A percentile compares a stretch with the other conserved stretches of the same genome.
These are phyloP conservation scores for Tricholoma hemisulphureum DNA, from an alignment of 768 basidiomycete genomes.

Conservation along the genomic window DNA sequence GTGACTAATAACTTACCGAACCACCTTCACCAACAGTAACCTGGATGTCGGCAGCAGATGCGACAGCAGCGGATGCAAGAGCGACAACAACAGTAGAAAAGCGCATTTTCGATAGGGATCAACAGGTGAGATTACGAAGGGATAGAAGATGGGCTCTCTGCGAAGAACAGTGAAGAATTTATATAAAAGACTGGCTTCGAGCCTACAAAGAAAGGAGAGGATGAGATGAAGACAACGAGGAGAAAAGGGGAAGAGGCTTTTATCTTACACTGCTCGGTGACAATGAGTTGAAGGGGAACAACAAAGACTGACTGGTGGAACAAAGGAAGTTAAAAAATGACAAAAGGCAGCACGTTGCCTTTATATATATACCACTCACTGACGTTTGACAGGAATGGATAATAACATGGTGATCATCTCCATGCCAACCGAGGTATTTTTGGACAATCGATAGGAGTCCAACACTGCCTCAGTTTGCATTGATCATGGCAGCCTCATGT, in stretches of 20 bases:
- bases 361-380: neutral
- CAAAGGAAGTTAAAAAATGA: conserved; percentile 10
- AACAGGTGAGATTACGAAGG: conserved; percentile 23
- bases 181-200: conserved; percentile 28
- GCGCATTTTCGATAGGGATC: conserved; percentile 44
- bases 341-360: neutral
- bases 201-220: conserved; percentile 26
- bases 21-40: conserved; percentile 45
- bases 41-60: conserved; percentile 33
- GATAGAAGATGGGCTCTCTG: conserved; percentile 3
- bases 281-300: conserved; percentile 30
- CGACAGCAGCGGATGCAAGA: conserved; percentile 40
- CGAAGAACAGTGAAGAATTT: conserved; percentile 12
- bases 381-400: neutral
- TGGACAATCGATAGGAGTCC: too few species aligned
- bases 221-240: neutral
- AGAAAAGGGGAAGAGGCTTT: neutral
- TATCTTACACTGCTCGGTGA: conserved; percentile 46
- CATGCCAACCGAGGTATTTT: neutral
- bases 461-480: too few species aligned
- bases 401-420: neutral
- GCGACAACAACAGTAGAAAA: conserved; percentile 45
- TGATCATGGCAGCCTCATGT: too few species aligned
- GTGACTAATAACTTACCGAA: conserved; percentile 20
- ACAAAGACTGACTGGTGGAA: conserved; percentile 34